phyloP scores from a whole-genome alignment of 148 eudicot genomes.

The Rhododendron molle region DNA sequence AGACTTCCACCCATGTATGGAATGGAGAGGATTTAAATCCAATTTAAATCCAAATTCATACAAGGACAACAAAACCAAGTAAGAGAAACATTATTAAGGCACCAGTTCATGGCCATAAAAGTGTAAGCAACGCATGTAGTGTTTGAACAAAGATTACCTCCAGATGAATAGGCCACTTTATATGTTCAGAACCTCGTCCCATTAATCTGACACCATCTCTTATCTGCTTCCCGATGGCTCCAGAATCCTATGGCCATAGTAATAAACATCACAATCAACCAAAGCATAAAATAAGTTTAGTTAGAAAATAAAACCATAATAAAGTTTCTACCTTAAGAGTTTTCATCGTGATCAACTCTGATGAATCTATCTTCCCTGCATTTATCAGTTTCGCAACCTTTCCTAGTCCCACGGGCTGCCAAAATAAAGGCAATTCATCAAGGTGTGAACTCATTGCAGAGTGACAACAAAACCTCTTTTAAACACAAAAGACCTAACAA shows the following conservation, averaged over 20 bases:
- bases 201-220: conserved; percentile 91
- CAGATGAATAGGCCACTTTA: conserved; percentile 92
- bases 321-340: conserved; percentile 60
- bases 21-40: not conserved
- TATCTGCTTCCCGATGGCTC: conserved; percentile 95
- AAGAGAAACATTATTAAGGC: not conserved
- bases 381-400: conserved; percentile 91
- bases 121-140: not conserved
- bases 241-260: conserved; percentile 47
- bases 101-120: not conserved
- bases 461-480: not conserved
- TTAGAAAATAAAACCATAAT: not conserved
- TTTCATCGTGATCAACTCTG: conserved; percentile 96
- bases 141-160: conserved; percentile 49
- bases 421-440: not conserved
- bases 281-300: not conserved
- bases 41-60: not conserved
- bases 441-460: not conserved
- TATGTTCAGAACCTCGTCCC: conserved; percentile 90
- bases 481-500: not conserved
- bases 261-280: conserved; percentile 9
- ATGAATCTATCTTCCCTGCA: conserved; percentile 93
- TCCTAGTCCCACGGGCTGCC: conserved; percentile 94
- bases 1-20: not conserved
- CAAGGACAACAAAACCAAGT: not conserved